Percentiles rank a stretch among this genome's conserved stretches.
These are phyloP conservation scores for Acanthamoeba sp. DNA, from an alignment of 208 protist species.

Conservation along the genomic window DNA sequence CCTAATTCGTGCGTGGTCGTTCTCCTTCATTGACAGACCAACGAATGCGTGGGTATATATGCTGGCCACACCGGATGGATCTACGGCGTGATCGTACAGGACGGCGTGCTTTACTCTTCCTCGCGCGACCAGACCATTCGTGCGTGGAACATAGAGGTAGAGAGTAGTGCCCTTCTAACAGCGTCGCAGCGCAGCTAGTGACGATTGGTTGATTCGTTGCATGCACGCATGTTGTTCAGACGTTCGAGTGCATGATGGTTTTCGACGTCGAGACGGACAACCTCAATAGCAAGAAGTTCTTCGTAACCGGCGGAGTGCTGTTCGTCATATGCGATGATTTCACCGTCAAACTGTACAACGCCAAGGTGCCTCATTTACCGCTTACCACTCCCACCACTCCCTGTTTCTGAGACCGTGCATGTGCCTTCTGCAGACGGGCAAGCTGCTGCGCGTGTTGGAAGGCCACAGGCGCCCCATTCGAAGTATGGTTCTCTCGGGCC, in stretches of 20 bases:
- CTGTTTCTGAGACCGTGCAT: not conserved
- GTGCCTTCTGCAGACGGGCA: not conserved
- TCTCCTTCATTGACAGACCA: not conserved
- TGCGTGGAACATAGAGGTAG: constrained; percentile 37
- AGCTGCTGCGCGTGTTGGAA: not conserved
- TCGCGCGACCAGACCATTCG: constrained; percentile 28
- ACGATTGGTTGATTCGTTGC: not conserved
- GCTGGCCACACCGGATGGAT: constrained; percentile 21
- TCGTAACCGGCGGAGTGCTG: not conserved
- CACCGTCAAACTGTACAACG: not conserved
- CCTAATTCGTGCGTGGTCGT: too few species aligned
- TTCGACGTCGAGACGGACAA: constrained; percentile 9
- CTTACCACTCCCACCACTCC: too few species aligned
- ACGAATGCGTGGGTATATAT: not conserved
- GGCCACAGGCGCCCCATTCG: constrained; percentile 1
- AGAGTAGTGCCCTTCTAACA: too few species aligned
- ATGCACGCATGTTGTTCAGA: not conserved
- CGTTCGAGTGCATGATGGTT: not conserved
- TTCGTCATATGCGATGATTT: not conserved
- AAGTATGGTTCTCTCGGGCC: not conserved
- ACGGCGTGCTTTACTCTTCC: constrained; percentile 4
- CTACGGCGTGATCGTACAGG: not conserved
- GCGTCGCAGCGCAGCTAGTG: not conserved
- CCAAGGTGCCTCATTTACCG: not conserved
- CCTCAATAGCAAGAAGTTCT: constrained; percentile 41